Conservation (phyloP, 2,329 filamentous ascomycete species). For the Drechslerella dactyloides region DNA sequence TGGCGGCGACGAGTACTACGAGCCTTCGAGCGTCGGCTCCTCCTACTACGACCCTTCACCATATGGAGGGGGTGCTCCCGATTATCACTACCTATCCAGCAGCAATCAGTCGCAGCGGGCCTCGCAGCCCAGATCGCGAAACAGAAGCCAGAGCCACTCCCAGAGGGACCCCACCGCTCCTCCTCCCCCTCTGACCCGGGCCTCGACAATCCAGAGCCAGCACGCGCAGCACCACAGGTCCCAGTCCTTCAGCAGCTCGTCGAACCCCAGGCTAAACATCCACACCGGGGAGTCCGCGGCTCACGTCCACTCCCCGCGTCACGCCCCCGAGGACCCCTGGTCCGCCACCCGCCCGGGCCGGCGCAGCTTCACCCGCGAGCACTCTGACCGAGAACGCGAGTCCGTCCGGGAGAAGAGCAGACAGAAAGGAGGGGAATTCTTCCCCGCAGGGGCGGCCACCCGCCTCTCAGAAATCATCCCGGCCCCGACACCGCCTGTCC, state of each 20-base stretch:
- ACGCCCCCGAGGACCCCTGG: constrained; percentile 43
- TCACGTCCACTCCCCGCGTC: constrained; percentile 38
- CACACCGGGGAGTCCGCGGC: constrained; percentile 31
- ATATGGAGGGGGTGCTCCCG: constrained; percentile 45
- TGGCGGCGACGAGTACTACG: constrained; percentile 48
- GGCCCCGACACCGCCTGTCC: constrained; percentile 45
- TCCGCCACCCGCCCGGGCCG: constrained; percentile 14
- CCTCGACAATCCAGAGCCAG: constrained; percentile 41
- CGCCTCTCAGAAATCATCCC: constrained; percentile 49
- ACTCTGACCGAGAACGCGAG: constrained; percentile 41
- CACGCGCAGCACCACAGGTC: constrained; percentile 47
- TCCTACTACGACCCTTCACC: constrained; percentile 50
- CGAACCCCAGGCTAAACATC: constrained; percentile 37
- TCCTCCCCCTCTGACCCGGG: constrained; percentile 28
- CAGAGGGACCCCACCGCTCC: constrained; percentile 27
- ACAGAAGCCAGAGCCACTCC: constrained; percentile 36
- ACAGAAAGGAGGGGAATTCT: constrained; percentile 44
- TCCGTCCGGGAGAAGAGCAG: constrained; percentile 44
- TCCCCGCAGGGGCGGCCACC: constrained; percentile 38
- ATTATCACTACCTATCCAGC: constrained; percentile 49
- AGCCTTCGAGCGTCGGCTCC: constrained; percentile 49
- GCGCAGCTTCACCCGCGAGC: constrained; percentile 39
- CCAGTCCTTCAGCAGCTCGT: constrained; percentile 41
- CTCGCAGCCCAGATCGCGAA: constrained; percentile 45
- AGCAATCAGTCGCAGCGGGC: constrained; percentile 49